A percentile compares a stretch with the other conserved stretches of the same genome.
These are phyloP conservation scores for Phytopythium chamaehyphon DNA, from an alignment of 352 stramenopile genomes.

Conservation along the genomic window DNA sequence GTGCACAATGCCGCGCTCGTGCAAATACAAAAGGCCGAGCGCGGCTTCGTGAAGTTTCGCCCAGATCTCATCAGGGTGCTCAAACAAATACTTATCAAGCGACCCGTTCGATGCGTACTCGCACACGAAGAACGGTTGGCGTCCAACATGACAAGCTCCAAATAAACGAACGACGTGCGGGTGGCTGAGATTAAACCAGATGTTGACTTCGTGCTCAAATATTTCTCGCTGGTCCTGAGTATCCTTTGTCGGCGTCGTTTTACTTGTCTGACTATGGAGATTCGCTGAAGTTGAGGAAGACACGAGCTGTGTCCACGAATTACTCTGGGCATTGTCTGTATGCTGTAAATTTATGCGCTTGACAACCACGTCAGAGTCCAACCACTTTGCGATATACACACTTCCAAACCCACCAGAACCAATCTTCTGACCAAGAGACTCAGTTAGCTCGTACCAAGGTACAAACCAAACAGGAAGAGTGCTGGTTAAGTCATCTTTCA, in stretches of 20 bases:
- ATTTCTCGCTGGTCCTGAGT: conserved; percentile 11
- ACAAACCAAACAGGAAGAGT: conserved; percentile 1
- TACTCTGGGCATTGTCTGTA: too few species aligned
- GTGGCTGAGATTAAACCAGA: conserved; percentile 29
- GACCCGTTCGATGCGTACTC: not conserved
- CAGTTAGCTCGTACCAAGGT: not conserved
- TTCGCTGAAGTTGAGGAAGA: too few species aligned
- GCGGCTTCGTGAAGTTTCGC: not conserved
- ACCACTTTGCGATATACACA: not conserved
- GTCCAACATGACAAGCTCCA: conserved; percentile 13
- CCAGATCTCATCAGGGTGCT: not conserved
- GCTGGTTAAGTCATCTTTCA: too few species aligned
- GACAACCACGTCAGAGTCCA: not conserved
- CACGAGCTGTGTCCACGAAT: too few species aligned
- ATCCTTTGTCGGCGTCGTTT: too few species aligned
- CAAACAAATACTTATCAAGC: conserved; percentile 1
- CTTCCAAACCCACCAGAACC: not conserved
- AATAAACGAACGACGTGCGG: conserved; percentile 27
- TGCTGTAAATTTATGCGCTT: not conserved
- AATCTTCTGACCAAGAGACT: too few species aligned
- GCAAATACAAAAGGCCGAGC: not conserved
- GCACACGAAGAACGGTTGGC: conserved; percentile 1
- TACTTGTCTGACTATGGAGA: not conserved
- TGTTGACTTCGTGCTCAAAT: conserved; percentile 17
- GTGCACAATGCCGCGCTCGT: conserved; percentile 1